Evolutionary conservation across 768 basidiomycete genomes (phyloP).

Genomic region (Bullera alba): DNA sequence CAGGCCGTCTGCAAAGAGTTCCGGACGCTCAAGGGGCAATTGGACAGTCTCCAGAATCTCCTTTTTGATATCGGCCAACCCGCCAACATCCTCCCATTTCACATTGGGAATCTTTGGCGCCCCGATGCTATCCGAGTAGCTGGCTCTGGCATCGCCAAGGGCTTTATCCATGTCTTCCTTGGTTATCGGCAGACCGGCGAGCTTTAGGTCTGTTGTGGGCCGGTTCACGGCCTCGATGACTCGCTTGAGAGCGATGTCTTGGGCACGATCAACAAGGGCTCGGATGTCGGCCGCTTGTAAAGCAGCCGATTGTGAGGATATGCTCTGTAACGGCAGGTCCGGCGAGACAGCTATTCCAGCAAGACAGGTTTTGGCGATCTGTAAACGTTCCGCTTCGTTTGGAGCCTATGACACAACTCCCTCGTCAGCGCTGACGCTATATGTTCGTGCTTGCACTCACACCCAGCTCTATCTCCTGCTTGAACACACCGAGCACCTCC

Average conservation of each 20-base stretch:
- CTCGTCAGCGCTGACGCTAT: not conserved
- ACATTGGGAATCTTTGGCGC: constrained; percentile 93
- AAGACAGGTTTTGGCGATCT: constrained; percentile 55
- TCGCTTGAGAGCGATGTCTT: constrained; percentile 51
- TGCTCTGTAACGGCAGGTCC: constrained; percentile 64
- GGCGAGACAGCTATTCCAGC: constrained; percentile 52
- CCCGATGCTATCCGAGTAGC: constrained; percentile 89
- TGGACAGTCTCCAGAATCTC: constrained; percentile 96
- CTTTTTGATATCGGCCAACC: constrained; percentile 72
- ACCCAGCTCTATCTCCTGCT: constrained; percentile 72
- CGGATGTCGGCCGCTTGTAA: constrained; percentile 73
- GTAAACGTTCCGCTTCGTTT: constrained; percentile 63
- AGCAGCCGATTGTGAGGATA: constrained; percentile 87
- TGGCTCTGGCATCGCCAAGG: constrained; percentile 61
- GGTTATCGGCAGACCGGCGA: constrained; percentile 47
- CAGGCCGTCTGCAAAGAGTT: constrained; percentile 78
- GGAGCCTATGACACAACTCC: constrained; percentile 67
- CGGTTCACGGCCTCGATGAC: constrained; percentile 2
- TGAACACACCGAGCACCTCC: constrained; percentile 65
- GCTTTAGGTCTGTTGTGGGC: constrained; percentile 14
- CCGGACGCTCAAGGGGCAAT: constrained; percentile 80
- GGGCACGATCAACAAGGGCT: constrained; percentile 60
- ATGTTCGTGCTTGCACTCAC: constrained; percentile 48
- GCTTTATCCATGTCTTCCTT: constrained; percentile 66
- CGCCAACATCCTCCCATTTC: constrained; percentile 96